Conservation (phyloP, 352 stramenopile species). For the Sclerospora graminicola region DNA sequence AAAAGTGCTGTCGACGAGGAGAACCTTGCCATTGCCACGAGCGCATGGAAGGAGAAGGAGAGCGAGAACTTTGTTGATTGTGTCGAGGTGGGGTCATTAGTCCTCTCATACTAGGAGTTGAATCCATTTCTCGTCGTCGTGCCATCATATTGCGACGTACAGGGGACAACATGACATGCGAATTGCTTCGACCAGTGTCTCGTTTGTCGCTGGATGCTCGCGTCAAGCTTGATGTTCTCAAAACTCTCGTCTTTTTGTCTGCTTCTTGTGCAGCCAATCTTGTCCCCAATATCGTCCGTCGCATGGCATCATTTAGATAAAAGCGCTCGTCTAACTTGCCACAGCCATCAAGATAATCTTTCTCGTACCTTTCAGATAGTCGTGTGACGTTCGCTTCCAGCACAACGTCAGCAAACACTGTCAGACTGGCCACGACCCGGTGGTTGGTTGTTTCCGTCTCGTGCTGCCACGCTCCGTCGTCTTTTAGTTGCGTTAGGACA, state of each 20-base stretch:
- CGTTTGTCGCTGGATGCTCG: constrained; percentile 12
- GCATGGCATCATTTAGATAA: constrained; percentile 27
- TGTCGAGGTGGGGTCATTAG: constrained; percentile 32
- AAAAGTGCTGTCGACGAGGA: constrained; percentile 13
- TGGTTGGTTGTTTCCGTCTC: constrained; percentile 1
- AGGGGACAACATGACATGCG: constrained; percentile 23
- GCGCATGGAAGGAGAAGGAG: constrained; percentile 20
- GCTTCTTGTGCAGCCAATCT: constrained; percentile 3
- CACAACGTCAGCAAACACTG: constrained; percentile 27
- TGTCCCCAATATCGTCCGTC: constrained; percentile 27
- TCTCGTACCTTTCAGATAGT: constrained; percentile 28
- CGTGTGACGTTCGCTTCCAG: constrained; percentile 30
- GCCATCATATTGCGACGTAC: constrained; percentile 27
- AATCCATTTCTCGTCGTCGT: constrained; percentile 18
- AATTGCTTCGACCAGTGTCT: constrained; percentile 6
- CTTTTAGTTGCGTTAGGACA: constrained; percentile 29
- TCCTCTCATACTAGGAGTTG: constrained; percentile 7
- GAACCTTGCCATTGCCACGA: constrained; percentile 69
- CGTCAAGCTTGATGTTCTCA: not conserved
- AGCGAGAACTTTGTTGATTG: constrained; percentile 11
- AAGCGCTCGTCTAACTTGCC: constrained; percentile 53
- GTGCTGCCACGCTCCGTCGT: constrained; percentile 15
- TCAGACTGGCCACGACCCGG: constrained; percentile 10
- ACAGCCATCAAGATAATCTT: constrained; percentile 34
- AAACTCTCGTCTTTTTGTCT: no score